Evolutionary conservation across 2,329 filamentous ascomycete species (phyloP).

Genomic region (Alternaria brassicae): DNA sequence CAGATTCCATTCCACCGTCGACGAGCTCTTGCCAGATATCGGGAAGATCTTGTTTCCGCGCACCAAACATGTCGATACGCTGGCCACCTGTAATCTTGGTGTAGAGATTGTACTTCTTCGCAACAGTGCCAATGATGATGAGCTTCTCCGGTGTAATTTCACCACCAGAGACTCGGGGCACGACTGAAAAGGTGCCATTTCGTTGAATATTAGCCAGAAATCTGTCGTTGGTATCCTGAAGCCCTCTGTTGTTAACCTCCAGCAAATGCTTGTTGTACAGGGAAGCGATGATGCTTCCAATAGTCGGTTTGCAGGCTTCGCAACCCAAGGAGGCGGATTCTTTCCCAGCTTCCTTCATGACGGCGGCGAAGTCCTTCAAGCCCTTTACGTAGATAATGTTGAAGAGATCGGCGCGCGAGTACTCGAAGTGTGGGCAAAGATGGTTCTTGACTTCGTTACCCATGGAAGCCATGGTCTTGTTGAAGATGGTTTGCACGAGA

Average conservation of each 20-base stretch:
- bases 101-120: constrained; percentile 83
- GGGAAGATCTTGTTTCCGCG: constrained; percentile 83
- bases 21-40: constrained; percentile 83
- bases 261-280: constrained; percentile 86
- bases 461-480: constrained; percentile 83
- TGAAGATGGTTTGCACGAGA: constrained; percentile 87
- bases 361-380: constrained; percentile 72
- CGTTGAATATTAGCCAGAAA: constrained; percentile 90
- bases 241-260: constrained; percentile 70
- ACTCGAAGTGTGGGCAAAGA: constrained; percentile 82
- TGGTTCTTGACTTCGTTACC: constrained; percentile 88
- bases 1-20: constrained; percentile 86
- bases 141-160: constrained; percentile 89
- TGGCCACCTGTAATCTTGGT: constrained; percentile 93
- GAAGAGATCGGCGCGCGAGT: constrained; percentile 87
- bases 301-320: constrained; percentile 83
- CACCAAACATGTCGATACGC: constrained; percentile 91
- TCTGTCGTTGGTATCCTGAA: constrained; percentile 90
- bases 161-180: constrained; percentile 81
- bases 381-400: constrained; percentile 85
- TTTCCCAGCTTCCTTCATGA: constrained; percentile 80
- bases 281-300: constrained; percentile 81
- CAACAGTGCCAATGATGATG: constrained; percentile 82
- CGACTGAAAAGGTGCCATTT: constrained; percentile 88
- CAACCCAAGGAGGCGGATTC: constrained; percentile 77